These are phyloP conservation scores for Neostapfia colusana DNA, from an alignment of 176 grass and related monocot species.

Conservation along the genomic window DNA sequence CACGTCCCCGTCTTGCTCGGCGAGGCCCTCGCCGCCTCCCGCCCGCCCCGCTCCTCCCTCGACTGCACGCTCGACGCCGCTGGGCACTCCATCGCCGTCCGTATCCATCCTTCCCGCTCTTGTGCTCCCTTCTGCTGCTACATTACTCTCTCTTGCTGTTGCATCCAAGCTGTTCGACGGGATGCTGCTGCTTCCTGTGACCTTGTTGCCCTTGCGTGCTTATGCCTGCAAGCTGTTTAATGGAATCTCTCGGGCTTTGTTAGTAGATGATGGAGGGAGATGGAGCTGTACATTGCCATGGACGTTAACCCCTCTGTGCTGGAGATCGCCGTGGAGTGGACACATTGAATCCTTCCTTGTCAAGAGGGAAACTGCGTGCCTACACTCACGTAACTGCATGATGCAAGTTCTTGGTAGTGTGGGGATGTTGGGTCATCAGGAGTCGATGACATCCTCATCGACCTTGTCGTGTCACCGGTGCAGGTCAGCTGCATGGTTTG, in stretches of 20 bases:
- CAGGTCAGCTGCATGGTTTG: conserved; percentile 46
- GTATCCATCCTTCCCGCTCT: neutral
- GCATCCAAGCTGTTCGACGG: neutral
- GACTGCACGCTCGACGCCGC: conserved; percentile 91
- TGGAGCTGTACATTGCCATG: conserved; percentile 88
- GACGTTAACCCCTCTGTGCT: conserved; percentile 72
- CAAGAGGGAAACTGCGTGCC: conserved; percentile 31
- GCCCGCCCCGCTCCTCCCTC: conserved; percentile 73
- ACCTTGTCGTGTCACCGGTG: conserved; percentile 93
- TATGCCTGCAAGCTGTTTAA: conserved; percentile 37
- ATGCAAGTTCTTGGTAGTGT: conserved; percentile 54
- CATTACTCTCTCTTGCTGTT: neutral
- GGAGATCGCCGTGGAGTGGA: conserved; percentile 44
- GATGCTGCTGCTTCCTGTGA: neutral
- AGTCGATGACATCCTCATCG: conserved; percentile 73
- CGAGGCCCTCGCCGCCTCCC: conserved; percentile 67
- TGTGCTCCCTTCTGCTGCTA: neutral
- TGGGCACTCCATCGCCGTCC: conserved; percentile 75
- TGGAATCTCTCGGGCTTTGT: conserved; percentile 32
- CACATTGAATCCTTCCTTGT: conserved; percentile 61
- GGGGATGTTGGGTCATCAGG: conserved; percentile 47
- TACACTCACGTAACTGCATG: conserved; percentile 72
- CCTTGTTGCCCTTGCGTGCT: no score
- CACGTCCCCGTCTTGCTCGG: conserved; percentile 72
- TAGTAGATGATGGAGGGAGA: conserved; percentile 85